Base-by-base conservation (phyloP, 495 filamentous ascomycete genomes). In the Penicillium pancosmium region DNA sequence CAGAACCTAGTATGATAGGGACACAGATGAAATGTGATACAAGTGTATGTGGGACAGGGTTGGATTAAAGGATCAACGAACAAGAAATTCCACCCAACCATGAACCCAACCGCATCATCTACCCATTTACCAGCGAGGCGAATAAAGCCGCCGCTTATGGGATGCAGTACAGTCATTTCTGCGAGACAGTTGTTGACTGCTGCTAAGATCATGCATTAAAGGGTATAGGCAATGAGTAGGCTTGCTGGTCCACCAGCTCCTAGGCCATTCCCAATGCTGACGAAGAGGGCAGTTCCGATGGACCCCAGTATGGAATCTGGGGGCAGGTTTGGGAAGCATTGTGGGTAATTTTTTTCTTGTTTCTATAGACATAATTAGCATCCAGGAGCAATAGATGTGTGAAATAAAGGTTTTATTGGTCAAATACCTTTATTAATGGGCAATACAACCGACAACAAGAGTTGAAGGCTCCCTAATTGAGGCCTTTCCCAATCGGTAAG, bases 1-100 rank as follows among this genome's bases (percentile, higher is more conserved):
- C 21, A 21, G 21, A 21, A 21, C 21, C 21, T 21, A 21, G 21
- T 21, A 21, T 21, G 21, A 21, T 21, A 21, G 21, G 3, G 21
- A 21, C 1, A 21, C 21, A 21, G 21, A 21, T 21, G 21, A 21
- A 21, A 38, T 38, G 15, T 0, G 10, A n/a, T 12, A 38, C 5
- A 38, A n/a, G 36, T n/a, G 36, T 12, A n/a, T 38, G 15, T 2
- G 36, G 4, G 15, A 11, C 15, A 2, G 36, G 36, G 15, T 38
- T 11, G 9, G 15, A 38, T 38, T 4, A 38, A n/a, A 2, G 15
- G 36, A 21, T 18, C 35, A 36, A 62, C 67, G 55, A 19, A 68
- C 62, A 91, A 73, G 69, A 91, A 91, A 54, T 81, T 80, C 80
- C 80, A 84, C 36, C 81, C 81, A 46, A 79, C 78, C 67, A 81